These are phyloP conservation scores for Microdochium paspali DNA, from an alignment of 2,329 filamentous ascomycete genomes.

Conservation along the genomic window DNA sequence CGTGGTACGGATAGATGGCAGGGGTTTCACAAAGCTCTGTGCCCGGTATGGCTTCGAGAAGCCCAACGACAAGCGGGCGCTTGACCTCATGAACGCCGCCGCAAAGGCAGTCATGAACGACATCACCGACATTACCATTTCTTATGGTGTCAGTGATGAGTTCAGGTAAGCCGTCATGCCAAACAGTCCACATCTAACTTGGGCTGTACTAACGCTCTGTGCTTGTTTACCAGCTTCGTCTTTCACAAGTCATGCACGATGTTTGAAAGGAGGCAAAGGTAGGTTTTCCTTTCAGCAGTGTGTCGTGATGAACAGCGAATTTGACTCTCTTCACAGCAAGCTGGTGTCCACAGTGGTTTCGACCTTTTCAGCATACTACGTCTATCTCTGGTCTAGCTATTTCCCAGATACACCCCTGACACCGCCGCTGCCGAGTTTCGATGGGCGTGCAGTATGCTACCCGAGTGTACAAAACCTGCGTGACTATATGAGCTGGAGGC, in stretches of 20 bases:
- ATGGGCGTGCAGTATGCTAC: slow-evolving; percentile 85
- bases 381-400: slow-evolving; percentile 67
- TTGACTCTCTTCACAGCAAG: slow-evolving; percentile 48
- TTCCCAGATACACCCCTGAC: slow-evolving; percentile 66
- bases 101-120: slow-evolving; percentile 79
- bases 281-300: no score
- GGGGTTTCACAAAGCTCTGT: slow-evolving; percentile 93
- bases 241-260: slow-evolving; percentile 74
- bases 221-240: slow-evolving; percentile 56
- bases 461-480: slow-evolving; percentile 72
- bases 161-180: slow-evolving; percentile 49
- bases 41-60: slow-evolving; percentile 79
- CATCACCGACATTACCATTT: slow-evolving; percentile 75
- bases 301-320: neutral
- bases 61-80: slow-evolving; percentile 79
- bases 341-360: slow-evolving; percentile 85
- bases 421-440: slow-evolving; percentile 77
- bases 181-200: slow-evolving; percentile 1
- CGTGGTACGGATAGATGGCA: slow-evolving; percentile 85
- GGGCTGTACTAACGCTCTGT: neutral
- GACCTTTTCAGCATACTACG: slow-evolving; percentile 87
- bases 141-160: slow-evolving; percentile 92
- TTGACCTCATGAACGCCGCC: slow-evolving; percentile 90
- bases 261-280: slow-evolving; percentile 80
- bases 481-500: slow-evolving; percentile 95